These are phyloP conservation scores for Aspergillus homomorphus DNA, from an alignment of 495 filamentous ascomycete species.

Conservation along the genomic window DNA sequence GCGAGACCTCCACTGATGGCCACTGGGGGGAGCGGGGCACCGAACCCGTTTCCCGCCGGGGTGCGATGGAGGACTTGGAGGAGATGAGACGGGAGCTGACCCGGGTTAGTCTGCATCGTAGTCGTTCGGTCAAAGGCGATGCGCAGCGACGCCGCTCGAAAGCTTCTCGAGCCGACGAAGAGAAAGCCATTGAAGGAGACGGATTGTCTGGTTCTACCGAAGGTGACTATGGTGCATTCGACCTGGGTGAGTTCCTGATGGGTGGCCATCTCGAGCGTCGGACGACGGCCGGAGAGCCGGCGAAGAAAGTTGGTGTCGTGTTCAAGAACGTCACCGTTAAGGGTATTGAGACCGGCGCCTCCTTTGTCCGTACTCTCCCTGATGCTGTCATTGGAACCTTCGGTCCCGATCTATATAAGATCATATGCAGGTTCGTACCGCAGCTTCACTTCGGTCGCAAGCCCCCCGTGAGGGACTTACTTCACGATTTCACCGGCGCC, in stretches of 20 bases:
- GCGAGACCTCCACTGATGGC: constrained; percentile 41
- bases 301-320: constrained; percentile 81
- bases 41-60: constrained; percentile 56
- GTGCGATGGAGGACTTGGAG: constrained; percentile 70
- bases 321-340: constrained; percentile 79
- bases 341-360: constrained; percentile 63
- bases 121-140: constrained; percentile 30
- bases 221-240: constrained; percentile 58
- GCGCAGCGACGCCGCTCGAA: constrained; percentile 21
- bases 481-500: constrained; percentile 75
- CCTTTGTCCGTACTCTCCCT: constrained; percentile 71
- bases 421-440: constrained; percentile 64
- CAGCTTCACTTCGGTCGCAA: constrained; percentile 52
- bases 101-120: constrained; percentile 53
- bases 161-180: constrained; percentile 32
- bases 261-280: constrained; percentile 81
- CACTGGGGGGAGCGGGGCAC: constrained; percentile 79
- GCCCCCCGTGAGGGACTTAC: constrained; percentile 55
- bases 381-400: constrained; percentile 80
- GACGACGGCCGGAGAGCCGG: constrained; percentile 59
- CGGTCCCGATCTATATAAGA: constrained; percentile 73
- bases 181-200: constrained; percentile 31
- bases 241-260: constrained; percentile 69
- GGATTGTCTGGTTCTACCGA: constrained; percentile 25
- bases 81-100: constrained; percentile 64